A percentile compares a stretch with the other conserved stretches of the same genome.
These are phyloP conservation scores for Diplotaxis tenuifolia DNA, from an alignment of 345 rosid species.

Conservation along the genomic window DNA sequence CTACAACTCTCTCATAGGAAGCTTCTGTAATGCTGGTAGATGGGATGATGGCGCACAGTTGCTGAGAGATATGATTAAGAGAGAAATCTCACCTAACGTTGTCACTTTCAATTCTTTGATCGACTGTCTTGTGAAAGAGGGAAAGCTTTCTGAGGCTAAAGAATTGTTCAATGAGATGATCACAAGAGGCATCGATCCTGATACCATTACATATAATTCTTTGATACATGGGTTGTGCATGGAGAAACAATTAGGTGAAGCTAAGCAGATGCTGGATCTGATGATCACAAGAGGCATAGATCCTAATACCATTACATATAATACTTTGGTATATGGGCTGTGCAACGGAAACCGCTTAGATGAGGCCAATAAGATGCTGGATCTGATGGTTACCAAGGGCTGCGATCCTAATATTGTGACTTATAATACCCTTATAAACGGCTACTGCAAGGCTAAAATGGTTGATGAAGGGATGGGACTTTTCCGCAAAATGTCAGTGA, in stretches of 20 bases:
- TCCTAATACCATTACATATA: constrained; percentile 28
- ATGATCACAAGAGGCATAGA: background rate
- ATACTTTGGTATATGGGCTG: background rate
- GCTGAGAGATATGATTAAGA: constrained; percentile 32
- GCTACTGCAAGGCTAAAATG: background rate
- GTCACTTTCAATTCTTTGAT: background rate
- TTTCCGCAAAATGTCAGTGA: background rate
- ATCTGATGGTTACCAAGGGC: constrained; percentile 25
- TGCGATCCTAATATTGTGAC: constrained; percentile 6
- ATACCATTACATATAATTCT: too few species aligned
- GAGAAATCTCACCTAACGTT: background rate
- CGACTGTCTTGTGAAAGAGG: constrained; percentile 23
- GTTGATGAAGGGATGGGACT: background rate
- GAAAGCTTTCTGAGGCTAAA: constrained; percentile 34
- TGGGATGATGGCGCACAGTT: constrained; percentile 21
- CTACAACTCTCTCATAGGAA: background rate
- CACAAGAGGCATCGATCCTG: too few species aligned
- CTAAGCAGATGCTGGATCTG: too few species aligned
- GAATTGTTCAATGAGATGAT: constrained; percentile 1
- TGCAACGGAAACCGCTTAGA: background rate
- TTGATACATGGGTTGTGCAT: too few species aligned
- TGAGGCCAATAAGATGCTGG: constrained; percentile 27
- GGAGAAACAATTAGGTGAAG: too few species aligned
- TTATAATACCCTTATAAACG: background rate
- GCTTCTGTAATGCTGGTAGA: constrained; percentile 7